Evolutionary conservation across 1,139 yeast genomes (phyloP).

Genomic region (Protomyces inouyei): DNA sequence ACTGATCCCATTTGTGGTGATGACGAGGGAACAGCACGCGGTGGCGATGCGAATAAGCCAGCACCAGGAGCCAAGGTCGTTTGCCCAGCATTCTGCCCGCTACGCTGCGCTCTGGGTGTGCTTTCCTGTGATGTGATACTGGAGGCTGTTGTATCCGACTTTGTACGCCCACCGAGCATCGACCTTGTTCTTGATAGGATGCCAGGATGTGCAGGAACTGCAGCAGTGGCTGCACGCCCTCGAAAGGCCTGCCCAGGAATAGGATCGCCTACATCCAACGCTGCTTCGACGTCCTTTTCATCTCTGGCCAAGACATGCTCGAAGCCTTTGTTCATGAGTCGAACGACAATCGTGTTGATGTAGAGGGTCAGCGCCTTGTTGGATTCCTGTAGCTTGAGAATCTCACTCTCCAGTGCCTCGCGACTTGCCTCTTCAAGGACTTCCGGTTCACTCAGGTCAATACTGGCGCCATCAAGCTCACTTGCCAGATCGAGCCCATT

Average conservation of each 20-base stretch:
- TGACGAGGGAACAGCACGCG: not conserved
- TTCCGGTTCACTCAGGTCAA: not conserved
- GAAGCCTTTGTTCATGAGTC: conserved; percentile 14
- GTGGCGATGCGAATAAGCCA: not conserved
- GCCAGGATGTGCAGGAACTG: not conserved
- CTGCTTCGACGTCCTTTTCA: conserved; percentile 1
- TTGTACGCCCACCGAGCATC: conserved; percentile 6
- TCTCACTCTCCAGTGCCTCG: conserved; percentile 10
- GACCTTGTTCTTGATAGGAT: not conserved
- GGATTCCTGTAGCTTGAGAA: conserved; percentile 11
- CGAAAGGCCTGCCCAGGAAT: not conserved
- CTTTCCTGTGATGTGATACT: not conserved
- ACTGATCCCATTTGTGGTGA: not conserved
- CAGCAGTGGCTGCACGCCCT: not conserved
- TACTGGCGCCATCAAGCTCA: not conserved
- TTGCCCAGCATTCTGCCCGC: not conserved
- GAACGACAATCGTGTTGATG: conserved; percentile 15
- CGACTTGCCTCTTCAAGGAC: conserved; percentile 8
- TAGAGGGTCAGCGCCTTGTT: conserved; percentile 16
- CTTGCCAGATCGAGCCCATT: conserved; percentile 5
- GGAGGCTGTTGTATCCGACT: conserved; percentile 1
- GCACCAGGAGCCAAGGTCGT: not conserved
- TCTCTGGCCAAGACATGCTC: conserved; percentile 17
- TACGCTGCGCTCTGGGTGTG: not conserved
- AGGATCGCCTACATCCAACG: not conserved